Conservation (phyloP, 305 asterid genomes). For the Fraxinus nigra region DNA sequence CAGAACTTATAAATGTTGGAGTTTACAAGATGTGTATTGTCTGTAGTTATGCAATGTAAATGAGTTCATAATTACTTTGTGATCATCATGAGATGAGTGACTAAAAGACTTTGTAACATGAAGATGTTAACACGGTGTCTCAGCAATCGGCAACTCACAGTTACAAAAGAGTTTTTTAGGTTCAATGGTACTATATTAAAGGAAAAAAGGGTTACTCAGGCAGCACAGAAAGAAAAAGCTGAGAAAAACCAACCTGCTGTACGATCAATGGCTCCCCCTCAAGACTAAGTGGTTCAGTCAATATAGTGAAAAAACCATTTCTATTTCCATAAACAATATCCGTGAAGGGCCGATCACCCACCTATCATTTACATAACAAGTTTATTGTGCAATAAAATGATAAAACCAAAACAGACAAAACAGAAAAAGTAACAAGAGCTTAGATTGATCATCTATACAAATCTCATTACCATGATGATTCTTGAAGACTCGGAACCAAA, state of each 20-base stretch:
- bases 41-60: background rate
- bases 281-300: slow-evolving; percentile 78
- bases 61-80: background rate
- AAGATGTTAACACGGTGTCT: background rate
- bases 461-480: slow-evolving; percentile 64
- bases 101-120: background rate
- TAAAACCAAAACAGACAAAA: background rate
- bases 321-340: slow-evolving; percentile 86
- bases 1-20: background rate
- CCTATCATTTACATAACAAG: slow-evolving; percentile 47
- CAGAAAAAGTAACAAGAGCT: background rate
- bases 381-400: slow-evolving; percentile 16
- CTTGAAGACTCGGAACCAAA: slow-evolving; percentile 80
- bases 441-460: background rate
- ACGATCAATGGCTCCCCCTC: slow-evolving; percentile 85
- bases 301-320: slow-evolving; percentile 77
- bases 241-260: slow-evolving; percentile 53
- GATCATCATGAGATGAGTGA: background rate
- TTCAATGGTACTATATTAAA: background rate
- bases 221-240: background rate
- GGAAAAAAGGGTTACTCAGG: background rate
- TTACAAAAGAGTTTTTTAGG: background rate
- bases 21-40: background rate
- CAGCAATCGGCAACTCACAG: background rate
- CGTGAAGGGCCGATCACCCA: slow-evolving; percentile 96